phyloP scores from a whole-genome alignment of 2,329 filamentous ascomycete species.

The Lomentospora prolificans region DNA sequence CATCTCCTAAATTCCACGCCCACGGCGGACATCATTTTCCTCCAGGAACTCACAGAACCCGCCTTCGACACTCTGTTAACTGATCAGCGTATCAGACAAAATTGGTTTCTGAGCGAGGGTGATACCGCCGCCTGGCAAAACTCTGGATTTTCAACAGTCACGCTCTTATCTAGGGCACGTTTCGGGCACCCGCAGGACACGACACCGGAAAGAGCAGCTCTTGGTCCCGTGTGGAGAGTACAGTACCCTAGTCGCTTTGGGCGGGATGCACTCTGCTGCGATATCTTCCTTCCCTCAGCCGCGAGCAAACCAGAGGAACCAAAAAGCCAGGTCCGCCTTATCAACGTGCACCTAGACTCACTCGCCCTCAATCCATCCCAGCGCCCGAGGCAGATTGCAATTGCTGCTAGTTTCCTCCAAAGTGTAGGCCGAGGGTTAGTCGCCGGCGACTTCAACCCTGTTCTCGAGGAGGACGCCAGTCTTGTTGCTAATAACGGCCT shows the following conservation, averaged over 20 bases:
- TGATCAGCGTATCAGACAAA: conserved; percentile 16
- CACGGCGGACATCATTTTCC: conserved; percentile 21
- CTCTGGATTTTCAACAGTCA: conserved; percentile 18
- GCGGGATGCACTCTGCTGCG: conserved; percentile 25
- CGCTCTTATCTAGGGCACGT: conserved; percentile 18
- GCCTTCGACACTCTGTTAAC: conserved; percentile 17
- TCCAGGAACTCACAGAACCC: conserved; percentile 22
- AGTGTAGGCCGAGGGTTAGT: conserved; percentile 21
- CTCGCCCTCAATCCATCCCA: conserved; percentile 18
- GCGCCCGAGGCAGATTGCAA: conserved; percentile 21
- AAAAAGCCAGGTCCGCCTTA: conserved; percentile 17
- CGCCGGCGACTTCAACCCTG: conserved; percentile 30
- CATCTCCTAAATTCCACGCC: conserved; percentile 12
- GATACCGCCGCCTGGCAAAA: conserved; percentile 15
- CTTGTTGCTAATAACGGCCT: conserved; percentile 22
- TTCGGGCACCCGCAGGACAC: conserved; percentile 13
- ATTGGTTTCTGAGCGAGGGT: conserved; percentile 22
- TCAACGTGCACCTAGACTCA: conserved; percentile 30
- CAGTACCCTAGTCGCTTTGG: conserved; percentile 20
- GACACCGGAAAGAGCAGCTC: not conserved
- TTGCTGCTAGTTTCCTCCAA: conserved; percentile 17
- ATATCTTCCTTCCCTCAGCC: conserved; percentile 17
- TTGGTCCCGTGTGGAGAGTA: conserved; percentile 23
- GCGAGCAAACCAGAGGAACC: not conserved
- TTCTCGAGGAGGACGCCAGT: conserved; percentile 22